phyloP scores from a whole-genome alignment of 2,329 filamentous ascomycete species.

The Drechslerella dactyloides region DNA sequence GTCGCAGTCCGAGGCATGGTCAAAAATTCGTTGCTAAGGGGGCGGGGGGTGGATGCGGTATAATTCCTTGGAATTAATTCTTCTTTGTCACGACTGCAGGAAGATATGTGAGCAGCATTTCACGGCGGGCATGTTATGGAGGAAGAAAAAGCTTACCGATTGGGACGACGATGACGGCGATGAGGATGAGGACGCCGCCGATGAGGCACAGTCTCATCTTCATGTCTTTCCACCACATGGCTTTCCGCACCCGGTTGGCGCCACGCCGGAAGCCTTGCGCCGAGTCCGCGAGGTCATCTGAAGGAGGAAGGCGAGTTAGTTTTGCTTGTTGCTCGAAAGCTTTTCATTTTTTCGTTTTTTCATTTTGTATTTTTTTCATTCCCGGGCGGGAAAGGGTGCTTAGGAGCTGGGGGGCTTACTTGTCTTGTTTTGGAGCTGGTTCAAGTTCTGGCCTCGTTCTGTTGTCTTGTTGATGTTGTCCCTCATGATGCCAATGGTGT shows the following conservation, averaged over 20 bases:
- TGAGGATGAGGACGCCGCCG: conserved; percentile 84
- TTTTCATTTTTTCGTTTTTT: background rate
- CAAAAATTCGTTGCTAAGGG: conserved; percentile 12
- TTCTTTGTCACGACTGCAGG: conserved; percentile 36
- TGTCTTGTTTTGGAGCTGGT: conserved; percentile 90
- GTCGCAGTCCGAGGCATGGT: conserved; percentile 19
- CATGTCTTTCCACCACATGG: conserved; percentile 99
- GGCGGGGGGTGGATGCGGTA: no score
- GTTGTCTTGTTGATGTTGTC: conserved; percentile 98
- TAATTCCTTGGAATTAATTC: conserved; percentile 11
- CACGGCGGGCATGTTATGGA: conserved; percentile 52
- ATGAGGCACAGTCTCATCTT: conserved; percentile 99
- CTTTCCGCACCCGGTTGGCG: conserved; percentile 92
- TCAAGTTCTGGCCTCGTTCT: conserved; percentile 86
- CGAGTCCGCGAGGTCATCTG: conserved; percentile 84
- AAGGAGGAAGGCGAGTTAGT: conserved; percentile 12
- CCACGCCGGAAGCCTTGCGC: conserved; percentile 95
- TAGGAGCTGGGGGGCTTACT: conserved; percentile 50
- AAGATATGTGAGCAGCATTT: conserved; percentile 4
- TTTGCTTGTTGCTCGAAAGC: background rate
- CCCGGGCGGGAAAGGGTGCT: no score
- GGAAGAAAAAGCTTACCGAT: conserved; percentile 67
- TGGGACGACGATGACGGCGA: conserved; percentile 93
- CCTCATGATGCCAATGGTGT: conserved; percentile 92
- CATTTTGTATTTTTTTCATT: background rate